phyloP scores from a whole-genome alignment of 192 early-diverging fungal genomes.

The Radiomyces spectabilis region DNA sequence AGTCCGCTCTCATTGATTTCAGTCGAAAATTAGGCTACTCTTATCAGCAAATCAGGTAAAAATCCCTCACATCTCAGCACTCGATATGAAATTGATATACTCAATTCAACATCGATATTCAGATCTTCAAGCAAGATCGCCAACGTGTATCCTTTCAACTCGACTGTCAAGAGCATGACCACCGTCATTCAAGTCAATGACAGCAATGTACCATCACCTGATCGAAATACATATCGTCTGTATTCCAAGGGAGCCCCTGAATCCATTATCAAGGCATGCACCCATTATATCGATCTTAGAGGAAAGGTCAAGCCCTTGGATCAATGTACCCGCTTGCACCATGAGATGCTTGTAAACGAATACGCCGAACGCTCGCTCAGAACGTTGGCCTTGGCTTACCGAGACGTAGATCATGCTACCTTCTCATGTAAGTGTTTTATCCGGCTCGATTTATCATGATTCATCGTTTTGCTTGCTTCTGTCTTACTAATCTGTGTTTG shows the following conservation, averaged over 20 bases:
- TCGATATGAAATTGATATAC: no score
- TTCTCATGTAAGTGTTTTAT: no score
- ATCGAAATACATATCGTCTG: slow-evolving; percentile 41
- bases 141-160: slow-evolving; percentile 82
- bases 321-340: slow-evolving; percentile 27
- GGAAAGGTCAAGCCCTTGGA: slow-evolving; percentile 42
- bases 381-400: slow-evolving; percentile 65
- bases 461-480: no score
- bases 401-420: slow-evolving; percentile 47
- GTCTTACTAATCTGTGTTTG: no score
- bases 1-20: slow-evolving; percentile 70
- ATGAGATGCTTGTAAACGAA: slow-evolving; percentile 39
- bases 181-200: slow-evolving; percentile 44
- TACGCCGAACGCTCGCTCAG: slow-evolving; percentile 67
- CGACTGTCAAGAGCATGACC: slow-evolving; percentile 86
- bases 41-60: no score
- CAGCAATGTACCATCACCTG: slow-evolving; percentile 6
- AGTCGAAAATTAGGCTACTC: slow-evolving; percentile 54
- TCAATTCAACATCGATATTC: no score
- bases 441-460: no score
- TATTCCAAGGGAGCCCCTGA: slow-evolving; percentile 82
- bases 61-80: no score
- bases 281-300: slow-evolving; percentile 45
- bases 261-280: slow-evolving; percentile 62
- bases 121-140: no score